Percentiles rank a stretch among this genome's conserved stretches.
Evolutionary conservation across 2,329 filamentous ascomycete genomes (phyloP).

Genomic region (Fusarium marasasianum): DNA sequence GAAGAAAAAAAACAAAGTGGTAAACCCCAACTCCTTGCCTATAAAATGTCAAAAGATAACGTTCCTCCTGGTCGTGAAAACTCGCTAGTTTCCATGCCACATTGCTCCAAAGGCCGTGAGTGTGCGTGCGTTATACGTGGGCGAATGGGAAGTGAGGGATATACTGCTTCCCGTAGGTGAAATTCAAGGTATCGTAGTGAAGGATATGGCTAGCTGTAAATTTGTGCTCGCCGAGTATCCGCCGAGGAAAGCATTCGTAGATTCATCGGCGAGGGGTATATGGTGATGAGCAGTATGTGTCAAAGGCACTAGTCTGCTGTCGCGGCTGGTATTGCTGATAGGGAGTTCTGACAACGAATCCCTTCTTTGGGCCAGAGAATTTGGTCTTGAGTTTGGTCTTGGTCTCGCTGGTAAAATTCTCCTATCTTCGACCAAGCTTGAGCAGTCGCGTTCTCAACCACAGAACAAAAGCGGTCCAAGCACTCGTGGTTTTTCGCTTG

Average conservation of each 20-base stretch:
- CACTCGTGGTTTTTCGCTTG: constrained; percentile 68
- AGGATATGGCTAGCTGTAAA: constrained; percentile 5
- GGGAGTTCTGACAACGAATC: constrained; percentile 16
- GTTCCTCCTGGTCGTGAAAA: constrained; percentile 17
- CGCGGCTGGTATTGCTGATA: constrained; percentile 16
- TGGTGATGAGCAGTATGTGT: constrained; percentile 21
- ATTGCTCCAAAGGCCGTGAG: constrained; percentile 35
- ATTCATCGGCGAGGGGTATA: constrained; percentile 23
- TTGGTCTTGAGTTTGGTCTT: constrained; percentile 26
- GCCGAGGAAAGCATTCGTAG: background rate
- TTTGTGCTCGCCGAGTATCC: background rate
- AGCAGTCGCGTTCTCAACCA: constrained; percentile 67
- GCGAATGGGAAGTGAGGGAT: constrained; percentile 13
- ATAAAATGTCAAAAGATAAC: constrained; percentile 30
- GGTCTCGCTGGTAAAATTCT: constrained; percentile 33
- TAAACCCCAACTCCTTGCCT: constrained; percentile 37
- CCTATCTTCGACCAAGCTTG: constrained; percentile 53
- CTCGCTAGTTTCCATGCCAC: constrained; percentile 18
- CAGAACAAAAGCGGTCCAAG: constrained; percentile 71
- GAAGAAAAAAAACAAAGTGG: constrained; percentile 1
- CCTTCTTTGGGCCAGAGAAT: constrained; percentile 16
- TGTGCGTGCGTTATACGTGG: constrained; percentile 27
- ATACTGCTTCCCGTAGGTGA: constrained; percentile 16
- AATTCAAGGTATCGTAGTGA: constrained; percentile 16
- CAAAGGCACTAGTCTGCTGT: constrained; percentile 3